A percentile compares a stretch with the other conserved stretches of the same genome.
Conservation (phyloP, 2,329 filamentous ascomycete genomes). For the Fusarium agapanthi region DNA sequence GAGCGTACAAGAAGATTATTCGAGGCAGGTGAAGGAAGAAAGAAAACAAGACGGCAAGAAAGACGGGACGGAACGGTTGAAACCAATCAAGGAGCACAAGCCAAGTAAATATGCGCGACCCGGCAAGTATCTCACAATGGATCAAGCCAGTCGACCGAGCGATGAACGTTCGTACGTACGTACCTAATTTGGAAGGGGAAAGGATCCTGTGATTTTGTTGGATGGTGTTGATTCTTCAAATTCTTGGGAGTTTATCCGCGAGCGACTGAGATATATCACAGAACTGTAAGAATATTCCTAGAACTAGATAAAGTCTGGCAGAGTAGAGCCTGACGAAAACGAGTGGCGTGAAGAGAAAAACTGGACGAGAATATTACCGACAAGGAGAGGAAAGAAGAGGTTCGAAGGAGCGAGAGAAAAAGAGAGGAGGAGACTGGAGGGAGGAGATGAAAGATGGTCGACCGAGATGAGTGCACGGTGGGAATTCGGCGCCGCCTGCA, state of each 20-base stretch:
- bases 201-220: constrained; percentile 28
- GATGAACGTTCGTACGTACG: constrained; percentile 34
- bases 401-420: constrained; percentile 38
- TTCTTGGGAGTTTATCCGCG: constrained; percentile 36
- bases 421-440: constrained; percentile 37
- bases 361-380: constrained; percentile 41
- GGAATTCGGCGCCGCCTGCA: constrained; percentile 36
- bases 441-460: constrained; percentile 40
- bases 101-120: constrained; percentile 33
- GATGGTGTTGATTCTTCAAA: constrained; percentile 27
- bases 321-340: constrained; percentile 47
- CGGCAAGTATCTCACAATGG: constrained; percentile 15
- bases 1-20: constrained; percentile 12
- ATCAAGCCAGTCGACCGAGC: constrained; percentile 16
- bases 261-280: constrained; percentile 30
- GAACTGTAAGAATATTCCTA: constrained; percentile 28
- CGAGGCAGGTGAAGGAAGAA: constrained; percentile 20
- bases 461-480: constrained; percentile 41
- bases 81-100: constrained; percentile 36
- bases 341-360: constrained; percentile 51
- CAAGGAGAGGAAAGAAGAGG: constrained; percentile 40
- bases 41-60: constrained; percentile 32
- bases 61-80: constrained; percentile 10
- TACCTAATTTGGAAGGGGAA: constrained; percentile 36
- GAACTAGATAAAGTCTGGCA: constrained; percentile 40